phyloP scores from a whole-genome alignment of 2,329 filamentous ascomycete species.

The Alternaria viburni region DNA sequence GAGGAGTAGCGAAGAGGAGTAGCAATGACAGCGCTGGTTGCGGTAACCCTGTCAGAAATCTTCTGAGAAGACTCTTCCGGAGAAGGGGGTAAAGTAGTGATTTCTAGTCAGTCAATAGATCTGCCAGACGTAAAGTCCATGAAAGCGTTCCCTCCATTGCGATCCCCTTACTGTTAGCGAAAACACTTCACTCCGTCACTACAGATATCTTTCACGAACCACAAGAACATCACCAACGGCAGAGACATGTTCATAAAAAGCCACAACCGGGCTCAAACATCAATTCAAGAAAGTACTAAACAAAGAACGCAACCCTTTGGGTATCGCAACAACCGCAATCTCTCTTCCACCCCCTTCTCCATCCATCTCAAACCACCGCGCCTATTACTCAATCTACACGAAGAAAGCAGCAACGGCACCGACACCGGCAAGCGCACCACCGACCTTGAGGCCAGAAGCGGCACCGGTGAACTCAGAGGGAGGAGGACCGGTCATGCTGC shows the following conservation, averaged over 20 bases:
- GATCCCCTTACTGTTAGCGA: background rate
- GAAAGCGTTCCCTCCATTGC: background rate
- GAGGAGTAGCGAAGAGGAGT: background rate
- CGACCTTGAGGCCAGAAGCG: slow-evolving; percentile 37
- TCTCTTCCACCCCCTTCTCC: background rate
- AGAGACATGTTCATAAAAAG: background rate
- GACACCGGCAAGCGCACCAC: slow-evolving; percentile 41
- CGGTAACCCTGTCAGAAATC: background rate
- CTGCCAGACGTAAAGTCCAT: background rate
- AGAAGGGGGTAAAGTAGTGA: background rate
- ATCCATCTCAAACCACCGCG: background rate
- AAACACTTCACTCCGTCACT: background rate
- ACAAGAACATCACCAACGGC: background rate
- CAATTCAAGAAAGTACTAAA: background rate
- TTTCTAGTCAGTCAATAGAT: background rate
- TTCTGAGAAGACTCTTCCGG: background rate
- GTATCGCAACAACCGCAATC: background rate
- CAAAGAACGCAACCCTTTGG: background rate
- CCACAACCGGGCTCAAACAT: background rate
- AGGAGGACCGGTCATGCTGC: slow-evolving; percentile 31
- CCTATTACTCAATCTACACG: slow-evolving; percentile 34
- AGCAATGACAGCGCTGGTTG: background rate
- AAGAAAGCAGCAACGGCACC: slow-evolving; percentile 45
- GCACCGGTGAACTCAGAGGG: slow-evolving; percentile 42
- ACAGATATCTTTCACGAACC: background rate